Evolutionary conservation across 2,329 filamentous ascomycete genomes (phyloP).

Genomic region (Blastomyces gilchristii): DNA sequence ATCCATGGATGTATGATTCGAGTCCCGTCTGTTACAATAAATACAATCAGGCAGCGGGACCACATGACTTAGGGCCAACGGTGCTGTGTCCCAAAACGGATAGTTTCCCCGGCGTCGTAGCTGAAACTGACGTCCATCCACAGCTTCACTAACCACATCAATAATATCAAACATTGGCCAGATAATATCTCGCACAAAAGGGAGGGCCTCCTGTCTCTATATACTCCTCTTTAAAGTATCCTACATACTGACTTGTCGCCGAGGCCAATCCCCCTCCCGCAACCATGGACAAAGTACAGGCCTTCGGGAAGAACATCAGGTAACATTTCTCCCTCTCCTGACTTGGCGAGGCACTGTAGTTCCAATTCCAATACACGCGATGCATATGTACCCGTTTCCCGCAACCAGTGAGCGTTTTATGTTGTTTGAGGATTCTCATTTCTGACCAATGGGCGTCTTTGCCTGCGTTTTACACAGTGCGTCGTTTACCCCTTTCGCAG

Average conservation of each 20-base stretch:
- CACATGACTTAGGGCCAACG: background rate
- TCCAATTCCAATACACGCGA: conserved; percentile 21
- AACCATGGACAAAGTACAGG: conserved; percentile 58
- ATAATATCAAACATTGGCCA: background rate
- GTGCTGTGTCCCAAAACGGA: background rate
- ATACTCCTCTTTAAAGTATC: background rate
- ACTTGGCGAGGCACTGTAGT: conserved; percentile 11
- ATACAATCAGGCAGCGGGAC: background rate
- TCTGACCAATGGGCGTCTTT: background rate
- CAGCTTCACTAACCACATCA: background rate
- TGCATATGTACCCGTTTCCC: conserved; percentile 18
- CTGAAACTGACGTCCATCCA: background rate
- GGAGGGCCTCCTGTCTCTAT: background rate
- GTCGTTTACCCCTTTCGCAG: conserved; percentile 82
- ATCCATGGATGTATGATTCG: too few relatives aligned
- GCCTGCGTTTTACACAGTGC: conserved; percentile 52
- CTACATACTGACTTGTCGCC: background rate
- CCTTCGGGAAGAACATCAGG: conserved; percentile 62
- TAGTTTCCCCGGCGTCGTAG: conserved; percentile 2
- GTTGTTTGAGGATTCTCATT: background rate
- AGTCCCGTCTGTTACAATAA: too few relatives aligned
- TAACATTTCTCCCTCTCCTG: conserved; percentile 22
- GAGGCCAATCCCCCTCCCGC: background rate
- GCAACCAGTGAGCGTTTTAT: background rate
- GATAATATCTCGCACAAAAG: background rate